phyloP scores from a whole-genome alignment of 208 protist species.

The Acanthamoeba castellanii region DNA sequence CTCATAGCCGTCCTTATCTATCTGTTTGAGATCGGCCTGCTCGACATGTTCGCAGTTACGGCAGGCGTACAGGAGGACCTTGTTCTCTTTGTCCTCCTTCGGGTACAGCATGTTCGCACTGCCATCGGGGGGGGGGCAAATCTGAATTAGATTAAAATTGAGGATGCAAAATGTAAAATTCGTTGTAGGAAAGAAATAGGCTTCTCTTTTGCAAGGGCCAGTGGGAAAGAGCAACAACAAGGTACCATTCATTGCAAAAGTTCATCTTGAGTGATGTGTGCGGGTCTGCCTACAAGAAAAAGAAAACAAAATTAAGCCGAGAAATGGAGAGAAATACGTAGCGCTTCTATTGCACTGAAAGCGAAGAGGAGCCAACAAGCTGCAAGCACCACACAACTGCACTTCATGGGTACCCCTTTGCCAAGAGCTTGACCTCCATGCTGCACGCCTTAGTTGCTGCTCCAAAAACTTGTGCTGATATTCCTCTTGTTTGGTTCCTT shows the following conservation, averaged over 20 bases:
- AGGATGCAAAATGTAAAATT: background rate
- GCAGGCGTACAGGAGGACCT: slow-evolving; percentile 65
- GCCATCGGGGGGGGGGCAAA: background rate
- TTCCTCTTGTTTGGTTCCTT: background rate
- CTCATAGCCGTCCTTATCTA: slow-evolving; percentile 20
- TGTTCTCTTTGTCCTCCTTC: slow-evolving; percentile 70
- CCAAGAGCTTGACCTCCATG: background rate
- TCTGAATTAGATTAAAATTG: background rate
- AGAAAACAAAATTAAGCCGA: background rate
- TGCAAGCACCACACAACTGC: too few species aligned
- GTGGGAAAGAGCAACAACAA: background rate
- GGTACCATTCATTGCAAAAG: slow-evolving; percentile 70
- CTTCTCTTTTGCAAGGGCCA: background rate
- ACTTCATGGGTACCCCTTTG: too few species aligned
- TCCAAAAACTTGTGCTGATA: background rate
- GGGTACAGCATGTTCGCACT: slow-evolving; percentile 77
- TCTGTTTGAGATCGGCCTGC: slow-evolving; percentile 59
- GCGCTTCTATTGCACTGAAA: too few species aligned
- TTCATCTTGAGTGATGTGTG: slow-evolving; percentile 13
- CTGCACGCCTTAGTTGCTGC: background rate
- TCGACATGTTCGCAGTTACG: slow-evolving; percentile 72
- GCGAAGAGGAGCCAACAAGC: too few species aligned
- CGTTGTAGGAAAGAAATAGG: background rate
- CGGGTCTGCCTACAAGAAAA: background rate
- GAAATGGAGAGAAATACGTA: too few species aligned